phyloP scores from a whole-genome alignment of 2,329 filamentous ascomycete species.

The Allantophomopsis cytisporea region DNA sequence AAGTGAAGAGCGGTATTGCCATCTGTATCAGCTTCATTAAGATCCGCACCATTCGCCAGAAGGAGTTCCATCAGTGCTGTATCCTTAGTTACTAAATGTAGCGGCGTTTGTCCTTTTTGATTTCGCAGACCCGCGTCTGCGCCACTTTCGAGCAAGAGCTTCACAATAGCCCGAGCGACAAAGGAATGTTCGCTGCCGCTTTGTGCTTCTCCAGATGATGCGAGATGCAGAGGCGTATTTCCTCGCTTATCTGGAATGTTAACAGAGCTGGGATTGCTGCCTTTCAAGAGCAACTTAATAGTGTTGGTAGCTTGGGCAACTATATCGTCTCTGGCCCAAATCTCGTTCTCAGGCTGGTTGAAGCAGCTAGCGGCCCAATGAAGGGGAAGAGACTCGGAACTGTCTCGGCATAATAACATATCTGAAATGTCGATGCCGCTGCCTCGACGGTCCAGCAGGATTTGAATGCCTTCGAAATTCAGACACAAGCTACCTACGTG shows the following conservation, averaged over 20 bases:
- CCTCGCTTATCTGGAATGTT: conserved; percentile 8
- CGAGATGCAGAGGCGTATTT: conserved; percentile 8
- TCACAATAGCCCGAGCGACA: conserved; percentile 3
- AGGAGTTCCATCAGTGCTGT: conserved; percentile 9
- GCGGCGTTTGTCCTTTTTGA: conserved; percentile 6
- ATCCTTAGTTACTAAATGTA: conserved; percentile 9
- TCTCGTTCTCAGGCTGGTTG: conserved; percentile 2
- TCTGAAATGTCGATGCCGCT: conserved; percentile 5
- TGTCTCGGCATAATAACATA: conserved; percentile 4
- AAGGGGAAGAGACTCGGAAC: conserved; percentile 5
- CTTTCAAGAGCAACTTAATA: conserved; percentile 9
- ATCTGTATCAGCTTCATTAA: conserved; percentile 8
- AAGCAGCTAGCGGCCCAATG: conserved; percentile 8
- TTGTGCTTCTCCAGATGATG: conserved; percentile 4
- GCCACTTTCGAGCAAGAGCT: conserved; percentile 7
- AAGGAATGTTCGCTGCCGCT: conserved; percentile 4
- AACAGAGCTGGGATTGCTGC: conserved; percentile 6
- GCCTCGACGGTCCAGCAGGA: conserved; percentile 4
- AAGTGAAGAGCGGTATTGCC: conserved; percentile 12
- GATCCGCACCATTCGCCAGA: conserved; percentile 8
- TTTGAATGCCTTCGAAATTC: conserved; percentile 5
- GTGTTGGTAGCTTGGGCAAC: conserved; percentile 4
- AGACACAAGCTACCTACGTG: conserved; percentile 5
- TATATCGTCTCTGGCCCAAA: conserved; percentile 5
- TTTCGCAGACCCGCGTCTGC: conserved; percentile 7